Conservation (phyloP, 768 basidiomycete genomes). For the Rhizopogon salebrosus region DNA sequence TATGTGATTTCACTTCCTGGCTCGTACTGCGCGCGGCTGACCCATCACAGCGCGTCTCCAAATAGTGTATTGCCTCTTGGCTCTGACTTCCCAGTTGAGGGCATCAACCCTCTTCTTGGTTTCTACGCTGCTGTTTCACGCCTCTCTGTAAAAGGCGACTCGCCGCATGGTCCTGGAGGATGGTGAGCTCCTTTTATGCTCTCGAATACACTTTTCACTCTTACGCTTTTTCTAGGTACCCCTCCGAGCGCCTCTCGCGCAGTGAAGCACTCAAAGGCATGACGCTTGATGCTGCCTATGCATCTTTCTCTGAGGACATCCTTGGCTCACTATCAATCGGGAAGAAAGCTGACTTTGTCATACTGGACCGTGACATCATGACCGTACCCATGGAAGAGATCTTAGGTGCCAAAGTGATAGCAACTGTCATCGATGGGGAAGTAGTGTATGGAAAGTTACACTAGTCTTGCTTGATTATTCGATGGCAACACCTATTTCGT, state of each 20-base stretch:
- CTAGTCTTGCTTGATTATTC: not conserved
- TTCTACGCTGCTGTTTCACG: slow-evolving; percentile 89
- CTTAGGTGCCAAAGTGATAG: slow-evolving; percentile 55
- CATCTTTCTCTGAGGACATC: slow-evolving; percentile 67
- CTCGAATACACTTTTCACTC: not conserved
- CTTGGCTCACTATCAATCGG: slow-evolving; percentile 72
- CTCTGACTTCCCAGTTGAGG: slow-evolving; percentile 92
- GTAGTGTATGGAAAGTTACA: slow-evolving; percentile 52
- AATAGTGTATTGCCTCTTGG: slow-evolving; percentile 70
- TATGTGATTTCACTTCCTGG: slow-evolving; percentile 27
- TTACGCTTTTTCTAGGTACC: slow-evolving; percentile 55
- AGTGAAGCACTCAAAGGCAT: slow-evolving; percentile 84
- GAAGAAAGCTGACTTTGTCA: slow-evolving; percentile 84
- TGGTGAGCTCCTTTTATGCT: slow-evolving; percentile 51
- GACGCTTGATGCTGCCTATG: slow-evolving; percentile 88
- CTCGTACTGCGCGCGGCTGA: not conserved
- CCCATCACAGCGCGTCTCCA: slow-evolving; percentile 39
- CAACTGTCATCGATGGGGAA: slow-evolving; percentile 74
- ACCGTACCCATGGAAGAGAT: slow-evolving; percentile 55
- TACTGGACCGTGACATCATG: slow-evolving; percentile 82
- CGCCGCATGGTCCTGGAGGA: slow-evolving; percentile 78
- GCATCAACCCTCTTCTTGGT: slow-evolving; percentile 81
- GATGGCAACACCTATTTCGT: no score
- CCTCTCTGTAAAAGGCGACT: slow-evolving; percentile 58
- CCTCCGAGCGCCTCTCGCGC: slow-evolving; percentile 70